A percentile compares a stretch with the other conserved stretches of the same genome.
Evolutionary conservation across 352 stramenopile genomes (phyloP).

Genomic region (Bremia lactucae): DNA sequence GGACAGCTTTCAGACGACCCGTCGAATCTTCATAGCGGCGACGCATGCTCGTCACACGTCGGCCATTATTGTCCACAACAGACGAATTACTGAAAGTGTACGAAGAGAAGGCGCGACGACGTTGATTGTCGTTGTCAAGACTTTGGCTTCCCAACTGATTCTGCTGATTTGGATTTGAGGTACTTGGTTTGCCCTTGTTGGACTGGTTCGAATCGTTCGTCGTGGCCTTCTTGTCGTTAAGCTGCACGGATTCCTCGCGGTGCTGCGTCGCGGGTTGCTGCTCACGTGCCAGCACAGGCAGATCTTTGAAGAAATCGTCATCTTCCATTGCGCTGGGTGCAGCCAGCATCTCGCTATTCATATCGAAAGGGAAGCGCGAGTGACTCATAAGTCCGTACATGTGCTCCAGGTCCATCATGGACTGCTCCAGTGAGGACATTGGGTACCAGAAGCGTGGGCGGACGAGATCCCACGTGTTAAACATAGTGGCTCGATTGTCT

Average conservation of each 20-base stretch:
- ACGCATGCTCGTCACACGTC: too few species aligned
- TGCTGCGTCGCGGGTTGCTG: background rate
- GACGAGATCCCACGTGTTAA: conserved; percentile 42
- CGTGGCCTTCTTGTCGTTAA: background rate
- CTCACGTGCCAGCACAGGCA: conserved; percentile 1
- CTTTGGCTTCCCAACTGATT: background rate
- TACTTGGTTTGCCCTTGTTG: too few species aligned
- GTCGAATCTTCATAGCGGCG: conserved; percentile 36
- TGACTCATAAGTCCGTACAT: conserved; percentile 23
- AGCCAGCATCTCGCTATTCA: background rate
- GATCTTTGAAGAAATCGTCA: conserved; percentile 9
- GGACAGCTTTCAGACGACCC: conserved; percentile 50
- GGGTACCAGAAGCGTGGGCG: conserved; percentile 42
- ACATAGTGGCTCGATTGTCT: conserved; percentile 31
- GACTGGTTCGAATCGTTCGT: background rate
- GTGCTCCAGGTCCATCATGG: conserved; percentile 35
- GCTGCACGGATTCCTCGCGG: background rate
- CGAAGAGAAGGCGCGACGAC: background rate
- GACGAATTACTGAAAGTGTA: too few species aligned
- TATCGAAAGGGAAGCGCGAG: conserved; percentile 10
- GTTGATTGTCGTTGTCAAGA: background rate
- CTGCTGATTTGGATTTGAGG: background rate
- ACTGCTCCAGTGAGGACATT: conserved; percentile 46
- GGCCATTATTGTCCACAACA: too few species aligned
- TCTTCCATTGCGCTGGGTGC: conserved; percentile 4